Evolutionary conservation across 257 asterid species (phyloP).

Genomic region (Nicotiana attenuata): DNA sequence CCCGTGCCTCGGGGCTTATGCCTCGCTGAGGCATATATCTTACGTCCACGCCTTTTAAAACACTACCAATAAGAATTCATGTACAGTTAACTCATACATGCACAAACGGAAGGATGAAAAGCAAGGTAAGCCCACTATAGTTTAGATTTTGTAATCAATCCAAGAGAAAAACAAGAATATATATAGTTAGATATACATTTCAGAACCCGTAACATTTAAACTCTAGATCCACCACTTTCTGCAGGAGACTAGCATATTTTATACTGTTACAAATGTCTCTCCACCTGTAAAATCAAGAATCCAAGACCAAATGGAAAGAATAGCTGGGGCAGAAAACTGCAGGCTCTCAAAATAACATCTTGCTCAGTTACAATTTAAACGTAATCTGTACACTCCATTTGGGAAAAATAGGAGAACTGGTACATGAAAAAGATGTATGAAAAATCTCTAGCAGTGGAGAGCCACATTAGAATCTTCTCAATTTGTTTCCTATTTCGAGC

Average conservation of each 20-base stretch:
- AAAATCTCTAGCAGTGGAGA: neutral
- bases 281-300: neutral
- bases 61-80: no score
- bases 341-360: neutral
- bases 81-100: no score
- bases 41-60: no score
- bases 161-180: neutral
- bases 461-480: neutral
- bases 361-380: neutral
- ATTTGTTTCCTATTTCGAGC: neutral
- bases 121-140: no score
- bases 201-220: neutral
- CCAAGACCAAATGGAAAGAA: neutral
- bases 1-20: no score
- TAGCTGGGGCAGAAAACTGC: neutral
- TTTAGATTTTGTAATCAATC: no score
- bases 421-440: neutral
- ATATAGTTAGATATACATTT: neutral
- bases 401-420: neutral
- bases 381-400: slow-evolving; percentile 14
- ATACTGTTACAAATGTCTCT: neutral
- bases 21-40: no score
- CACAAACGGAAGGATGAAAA: no score
- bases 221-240: neutral
- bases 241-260: neutral